Conservation (phyloP, 768 basidiomycete species). For the Boletus vermiculosoides region DNA sequence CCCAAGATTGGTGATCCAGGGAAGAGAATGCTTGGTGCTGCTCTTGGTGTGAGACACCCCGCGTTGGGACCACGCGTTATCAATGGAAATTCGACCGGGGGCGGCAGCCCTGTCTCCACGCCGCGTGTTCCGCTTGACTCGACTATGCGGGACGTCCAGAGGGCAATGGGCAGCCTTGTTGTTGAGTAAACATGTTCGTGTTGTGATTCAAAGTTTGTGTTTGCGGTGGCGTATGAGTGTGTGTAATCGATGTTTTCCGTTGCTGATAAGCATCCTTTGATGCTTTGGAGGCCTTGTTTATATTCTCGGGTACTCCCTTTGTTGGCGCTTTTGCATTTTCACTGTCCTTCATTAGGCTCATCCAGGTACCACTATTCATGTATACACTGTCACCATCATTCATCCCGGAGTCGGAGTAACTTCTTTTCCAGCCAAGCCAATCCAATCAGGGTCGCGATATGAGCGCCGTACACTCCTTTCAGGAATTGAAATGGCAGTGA, state of each 20-base stretch:
- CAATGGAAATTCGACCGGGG: conserved; percentile 37
- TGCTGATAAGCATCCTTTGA: conserved; percentile 18
- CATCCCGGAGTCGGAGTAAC: neutral
- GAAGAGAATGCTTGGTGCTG: conserved; percentile 85
- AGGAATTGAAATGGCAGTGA: conserved; percentile 11
- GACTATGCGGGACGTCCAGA: conserved; percentile 65
- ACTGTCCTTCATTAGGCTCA: conserved; percentile 29
- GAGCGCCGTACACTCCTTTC: neutral
- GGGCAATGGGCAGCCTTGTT: conserved; percentile 73
- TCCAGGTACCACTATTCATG: conserved; percentile 26
- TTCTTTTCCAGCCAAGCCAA: neutral
- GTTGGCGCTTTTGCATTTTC: conserved; percentile 14
- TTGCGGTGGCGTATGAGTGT: conserved; percentile 18
- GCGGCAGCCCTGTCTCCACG: conserved; percentile 27
- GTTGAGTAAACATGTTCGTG: conserved; percentile 53
- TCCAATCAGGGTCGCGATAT: conserved; percentile 12
- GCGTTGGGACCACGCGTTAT: conserved; percentile 61
- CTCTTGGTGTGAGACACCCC: conserved; percentile 81
- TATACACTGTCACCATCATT: conserved; percentile 21
- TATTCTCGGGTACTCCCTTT: conserved; percentile 14
- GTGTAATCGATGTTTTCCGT: conserved; percentile 21
- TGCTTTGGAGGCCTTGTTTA: conserved; percentile 16
- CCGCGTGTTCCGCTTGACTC: conserved; percentile 47
- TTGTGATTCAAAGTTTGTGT: conserved; percentile 13
- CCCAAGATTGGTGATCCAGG: conserved; percentile 87